These are phyloP conservation scores for Tolypocladium inflatum DNA, from an alignment of 2,329 filamentous ascomycete species.

Conservation along the genomic window DNA sequence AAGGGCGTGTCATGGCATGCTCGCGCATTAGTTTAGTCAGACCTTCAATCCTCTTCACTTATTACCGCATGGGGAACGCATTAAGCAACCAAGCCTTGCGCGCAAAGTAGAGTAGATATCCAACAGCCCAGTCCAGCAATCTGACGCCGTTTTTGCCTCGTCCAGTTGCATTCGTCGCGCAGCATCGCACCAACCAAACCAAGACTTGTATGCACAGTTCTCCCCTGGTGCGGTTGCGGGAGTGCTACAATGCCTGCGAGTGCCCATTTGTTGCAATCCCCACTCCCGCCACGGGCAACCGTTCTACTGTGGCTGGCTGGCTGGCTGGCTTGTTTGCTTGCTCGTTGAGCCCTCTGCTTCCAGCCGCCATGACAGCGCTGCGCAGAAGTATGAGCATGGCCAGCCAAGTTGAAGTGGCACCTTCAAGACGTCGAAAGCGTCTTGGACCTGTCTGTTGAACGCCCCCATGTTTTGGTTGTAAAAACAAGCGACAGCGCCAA, in stretches of 20 bases:
- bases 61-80: not conserved
- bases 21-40: not conserved
- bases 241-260: not conserved
- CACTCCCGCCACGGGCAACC: not conserved
- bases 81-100: not conserved
- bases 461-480: constrained; percentile 74
- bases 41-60: not conserved
- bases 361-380: not conserved
- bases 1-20: not conserved
- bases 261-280: not conserved
- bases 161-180: not conserved
- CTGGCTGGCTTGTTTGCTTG: not conserved
- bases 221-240: not conserved
- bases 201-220: not conserved
- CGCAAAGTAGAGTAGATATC: not conserved
- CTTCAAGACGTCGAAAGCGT: constrained; percentile 46
- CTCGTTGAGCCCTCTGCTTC: not conserved
- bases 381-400: not conserved
- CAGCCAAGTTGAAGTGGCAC: constrained; percentile 50
- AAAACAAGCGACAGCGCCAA: constrained; percentile 74
- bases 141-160: not conserved
- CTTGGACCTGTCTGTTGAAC: constrained; percentile 68
- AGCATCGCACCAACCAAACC: not conserved
- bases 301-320: not conserved
- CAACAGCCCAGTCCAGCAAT: not conserved